Evolutionary conservation across 768 basidiomycete genomes (phyloP), one percentile per base, ranked within the genome.

Genomic region (Cystobasidiopsis lactophilus): DNA sequence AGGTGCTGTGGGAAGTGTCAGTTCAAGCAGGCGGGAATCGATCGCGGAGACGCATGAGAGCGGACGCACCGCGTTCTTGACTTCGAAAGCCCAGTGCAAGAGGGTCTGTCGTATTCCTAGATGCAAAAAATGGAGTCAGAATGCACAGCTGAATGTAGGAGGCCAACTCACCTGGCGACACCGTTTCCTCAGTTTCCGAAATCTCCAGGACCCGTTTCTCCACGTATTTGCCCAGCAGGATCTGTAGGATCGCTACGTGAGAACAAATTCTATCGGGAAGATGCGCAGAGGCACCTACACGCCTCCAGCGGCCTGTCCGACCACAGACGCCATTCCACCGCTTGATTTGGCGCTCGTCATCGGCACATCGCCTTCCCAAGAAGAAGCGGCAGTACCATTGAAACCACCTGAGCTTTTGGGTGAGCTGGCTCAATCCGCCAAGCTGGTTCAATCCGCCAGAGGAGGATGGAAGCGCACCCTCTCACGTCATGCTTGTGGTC

Each of bases 381-480:
- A 27, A 47, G 24, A 47, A 47, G 9, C 45, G 45, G 30, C 45
- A 47, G n/a, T n/a, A 47, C 45, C 45, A 47, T 30, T 47, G 45
- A 47, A 47, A 47, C 45, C 45, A 47, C 19, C 41, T 26, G 19
- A n/a, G n/a, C n/a, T n/a, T n/a, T n/a, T n/a, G n/a, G n/a, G n/a
- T n/a, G n/a, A n/a, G n/a, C n/a, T n/a, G n/a, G n/a, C n/a, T n/a
- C n/a, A n/a, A n/a, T n/a, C n/a, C n/a, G n/a, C n/a, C n/a, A n/a
- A n/a, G n/a, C n/a, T n/a, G n/a, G n/a, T n/a, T n/a, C n/a, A n/a
- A n/a, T n/a, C n/a, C n/a, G n/a, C n/a, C n/a, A n/a, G n/a, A 43
- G 41, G 13, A 11, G 9, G 11, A 24, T 11, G 19, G 23, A 43
- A 24, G 41, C 41, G 10, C 41, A 7, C 4, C 45, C 29, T 30